These are phyloP conservation scores for Podospora conica DNA, from an alignment of 495 filamentous ascomycete species.

Conservation along the genomic window DNA sequence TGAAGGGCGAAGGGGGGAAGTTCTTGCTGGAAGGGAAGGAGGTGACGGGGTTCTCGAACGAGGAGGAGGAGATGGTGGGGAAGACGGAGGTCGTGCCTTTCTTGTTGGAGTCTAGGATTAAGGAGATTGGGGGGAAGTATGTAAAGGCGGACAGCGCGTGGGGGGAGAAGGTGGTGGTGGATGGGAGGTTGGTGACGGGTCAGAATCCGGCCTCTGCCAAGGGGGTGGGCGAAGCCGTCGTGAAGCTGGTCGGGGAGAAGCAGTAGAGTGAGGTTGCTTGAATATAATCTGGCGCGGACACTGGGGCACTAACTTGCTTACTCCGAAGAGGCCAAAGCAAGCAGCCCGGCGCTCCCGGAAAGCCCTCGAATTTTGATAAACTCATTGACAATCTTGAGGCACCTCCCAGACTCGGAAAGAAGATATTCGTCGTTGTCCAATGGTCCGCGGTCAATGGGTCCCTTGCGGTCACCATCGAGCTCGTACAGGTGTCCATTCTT, in stretches of 20 bases:
- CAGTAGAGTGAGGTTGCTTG: too few species aligned
- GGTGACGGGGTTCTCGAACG: slow-evolving; percentile 64
- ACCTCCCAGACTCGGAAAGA: neutral
- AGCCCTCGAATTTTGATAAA: too few species aligned
- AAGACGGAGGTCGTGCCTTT: slow-evolving; percentile 54
- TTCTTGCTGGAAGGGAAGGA: slow-evolving; percentile 48
- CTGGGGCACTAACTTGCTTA: too few species aligned
- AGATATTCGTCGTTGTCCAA: neutral
- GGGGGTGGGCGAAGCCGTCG: slow-evolving; percentile 49
- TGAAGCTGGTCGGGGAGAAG: slow-evolving; percentile 19
- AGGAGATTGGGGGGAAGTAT: slow-evolving; percentile 45
- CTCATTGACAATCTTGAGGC: too few species aligned
- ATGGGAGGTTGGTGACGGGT: slow-evolving; percentile 62
- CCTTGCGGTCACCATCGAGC: slow-evolving; percentile 23
- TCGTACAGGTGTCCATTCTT: slow-evolving; percentile 16
- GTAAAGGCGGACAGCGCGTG: slow-evolving; percentile 54
- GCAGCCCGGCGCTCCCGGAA: too few species aligned
- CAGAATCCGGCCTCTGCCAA: slow-evolving; percentile 67
- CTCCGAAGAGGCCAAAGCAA: too few species aligned
- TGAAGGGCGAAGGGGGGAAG: slow-evolving; percentile 45
- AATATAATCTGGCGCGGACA: too few species aligned
- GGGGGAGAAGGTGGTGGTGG: slow-evolving; percentile 55
- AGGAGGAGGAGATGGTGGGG: slow-evolving; percentile 53
- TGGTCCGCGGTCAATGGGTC: slow-evolving; percentile 21
- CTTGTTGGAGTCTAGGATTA: slow-evolving; percentile 54